phyloP scores from a whole-genome alignment of 257 asterid species.

The Solanum pennellii region DNA sequence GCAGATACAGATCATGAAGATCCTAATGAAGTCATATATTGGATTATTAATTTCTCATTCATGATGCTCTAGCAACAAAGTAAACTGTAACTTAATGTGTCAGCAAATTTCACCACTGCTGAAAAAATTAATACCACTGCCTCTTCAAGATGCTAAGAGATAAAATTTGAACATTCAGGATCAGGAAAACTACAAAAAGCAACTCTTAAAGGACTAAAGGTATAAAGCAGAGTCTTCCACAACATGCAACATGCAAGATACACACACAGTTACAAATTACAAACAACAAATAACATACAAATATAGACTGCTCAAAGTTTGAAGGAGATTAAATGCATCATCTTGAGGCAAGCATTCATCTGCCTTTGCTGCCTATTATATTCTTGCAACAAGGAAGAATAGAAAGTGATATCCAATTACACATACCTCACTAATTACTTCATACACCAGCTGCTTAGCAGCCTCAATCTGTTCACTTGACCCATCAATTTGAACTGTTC shows the following conservation, averaged over 20 bases:
- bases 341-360: background rate
- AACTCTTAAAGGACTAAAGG: background rate
- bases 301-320: background rate
- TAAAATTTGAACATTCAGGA: background rate
- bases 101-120: background rate
- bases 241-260: background rate
- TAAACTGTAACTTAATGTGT: background rate
- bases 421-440: conserved; percentile 18
- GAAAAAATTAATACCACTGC: background rate
- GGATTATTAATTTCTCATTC: background rate
- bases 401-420: background rate
- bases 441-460: conserved; percentile 17
- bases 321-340: background rate
- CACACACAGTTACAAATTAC: background rate
- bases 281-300: background rate
- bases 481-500: conserved; percentile 20
- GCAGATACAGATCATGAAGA: background rate
- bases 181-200: background rate
- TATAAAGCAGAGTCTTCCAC: background rate
- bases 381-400: background rate
- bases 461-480: conserved; percentile 15
- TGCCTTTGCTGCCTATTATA: background rate
- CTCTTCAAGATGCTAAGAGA: background rate
- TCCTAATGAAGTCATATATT: background rate
- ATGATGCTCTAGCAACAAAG: background rate